Evolutionary conservation across 2,329 filamentous ascomycete species (phyloP).

Genomic region (Cercospora janseana): DNA sequence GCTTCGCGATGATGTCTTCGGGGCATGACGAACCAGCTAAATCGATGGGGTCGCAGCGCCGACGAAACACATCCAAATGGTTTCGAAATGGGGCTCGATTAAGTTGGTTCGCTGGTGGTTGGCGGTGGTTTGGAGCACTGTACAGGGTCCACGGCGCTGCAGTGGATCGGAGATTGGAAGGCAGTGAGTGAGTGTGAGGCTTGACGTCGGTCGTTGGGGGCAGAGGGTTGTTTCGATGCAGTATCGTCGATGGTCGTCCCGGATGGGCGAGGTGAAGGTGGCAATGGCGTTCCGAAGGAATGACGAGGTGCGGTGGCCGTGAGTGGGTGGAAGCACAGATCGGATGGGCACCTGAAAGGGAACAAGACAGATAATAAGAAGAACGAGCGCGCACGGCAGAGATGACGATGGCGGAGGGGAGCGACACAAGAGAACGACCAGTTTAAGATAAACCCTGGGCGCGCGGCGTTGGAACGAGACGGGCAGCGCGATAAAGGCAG

Average conservation of each 20-base stretch:
- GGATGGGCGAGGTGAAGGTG: conserved; percentile 23
- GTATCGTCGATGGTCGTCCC: conserved; percentile 25
- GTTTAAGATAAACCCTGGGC: conserved; percentile 36
- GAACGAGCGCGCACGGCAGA: conserved; percentile 29
- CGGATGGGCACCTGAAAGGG: conserved; percentile 25
- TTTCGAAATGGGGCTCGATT: conserved; percentile 22
- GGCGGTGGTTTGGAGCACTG: conserved; percentile 20
- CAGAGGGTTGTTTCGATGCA: not conserved
- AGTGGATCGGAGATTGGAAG: conserved; percentile 17
- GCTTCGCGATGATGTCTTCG: conserved; percentile 12
- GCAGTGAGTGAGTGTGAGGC: conserved; percentile 20
- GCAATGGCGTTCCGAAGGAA: conserved; percentile 28
- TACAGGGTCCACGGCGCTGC: conserved; percentile 24
- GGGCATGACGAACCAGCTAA: conserved; percentile 22
- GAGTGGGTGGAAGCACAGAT: conserved; percentile 22
- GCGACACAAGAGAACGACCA: conserved; percentile 25
- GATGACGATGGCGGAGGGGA: conserved; percentile 30
- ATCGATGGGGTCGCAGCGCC: conserved; percentile 17
- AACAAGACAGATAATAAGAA: conserved; percentile 22
- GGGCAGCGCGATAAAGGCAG: conserved; percentile 30
- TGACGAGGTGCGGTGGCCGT: conserved; percentile 24
- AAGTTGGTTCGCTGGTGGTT: conserved; percentile 21
- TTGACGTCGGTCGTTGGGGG: not conserved
- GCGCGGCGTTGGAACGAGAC: conserved; percentile 28
- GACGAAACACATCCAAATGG: conserved; percentile 23